Conservation (phyloP, 176 grass and related monocot genomes). For the Olyra latifolia region DNA sequence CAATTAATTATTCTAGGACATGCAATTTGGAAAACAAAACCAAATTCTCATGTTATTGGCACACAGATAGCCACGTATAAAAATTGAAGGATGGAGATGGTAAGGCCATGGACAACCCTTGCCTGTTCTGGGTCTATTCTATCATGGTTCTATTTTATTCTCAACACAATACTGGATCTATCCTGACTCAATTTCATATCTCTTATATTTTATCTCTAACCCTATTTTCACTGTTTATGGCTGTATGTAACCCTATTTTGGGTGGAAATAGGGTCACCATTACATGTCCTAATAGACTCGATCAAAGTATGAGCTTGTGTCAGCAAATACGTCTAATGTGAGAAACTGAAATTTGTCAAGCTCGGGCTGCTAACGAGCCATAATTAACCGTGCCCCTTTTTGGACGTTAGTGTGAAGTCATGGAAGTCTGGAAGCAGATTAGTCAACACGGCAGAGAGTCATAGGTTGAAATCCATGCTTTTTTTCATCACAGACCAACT, state of each 20-base stretch:
- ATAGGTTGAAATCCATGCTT: conserved; percentile 18
- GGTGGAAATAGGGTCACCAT: too few species aligned
- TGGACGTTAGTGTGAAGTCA: conserved; percentile 32
- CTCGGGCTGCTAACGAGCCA: neutral
- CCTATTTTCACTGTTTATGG: too few species aligned
- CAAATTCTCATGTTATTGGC: neutral
- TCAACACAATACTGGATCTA: too few species aligned
- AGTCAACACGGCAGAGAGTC: conserved; percentile 41
- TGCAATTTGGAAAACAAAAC: neutral
- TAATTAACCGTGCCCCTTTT: neutral
- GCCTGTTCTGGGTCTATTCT: too few species aligned
- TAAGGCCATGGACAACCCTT: too few species aligned
- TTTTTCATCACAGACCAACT: conserved; percentile 18
- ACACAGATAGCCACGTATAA: neutral
- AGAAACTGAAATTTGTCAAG: neutral
- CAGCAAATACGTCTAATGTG: conserved; percentile 13
- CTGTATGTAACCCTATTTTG: too few species aligned
- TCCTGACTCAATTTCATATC: too few species aligned
- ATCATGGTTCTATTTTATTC: too few species aligned
- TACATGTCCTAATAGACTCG: conserved; percentile 1
- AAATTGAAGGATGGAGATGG: neutral
- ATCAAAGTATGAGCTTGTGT: conserved; percentile 24
- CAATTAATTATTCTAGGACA: neutral
- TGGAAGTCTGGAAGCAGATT: neutral
- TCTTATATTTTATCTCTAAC: too few species aligned